Evolutionary conservation across 169 alveolate species (phyloP), one percentile per base, ranked within the genome.

Genomic region (Plasmodium reichenowi): DNA sequence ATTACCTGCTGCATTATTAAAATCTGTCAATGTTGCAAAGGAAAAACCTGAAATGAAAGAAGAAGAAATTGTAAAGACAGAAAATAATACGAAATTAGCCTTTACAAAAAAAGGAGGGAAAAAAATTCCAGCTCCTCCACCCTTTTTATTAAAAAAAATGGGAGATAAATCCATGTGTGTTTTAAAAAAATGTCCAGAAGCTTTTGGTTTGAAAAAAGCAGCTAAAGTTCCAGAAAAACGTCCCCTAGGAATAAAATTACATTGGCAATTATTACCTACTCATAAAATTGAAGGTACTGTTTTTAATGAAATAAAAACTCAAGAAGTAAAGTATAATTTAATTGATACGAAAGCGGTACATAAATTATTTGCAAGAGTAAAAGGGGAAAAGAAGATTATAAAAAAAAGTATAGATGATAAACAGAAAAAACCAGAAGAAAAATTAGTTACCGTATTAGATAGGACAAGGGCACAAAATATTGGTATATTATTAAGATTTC

Each of bases 401-500:
- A 80, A 71, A 72, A 70, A 58, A 58, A 43, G 32, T 50, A 50
- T 45, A 56, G 70, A 54, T 26, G 70, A 54, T 26, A 89, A 74
- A 50, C 59, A 52, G 47, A 70, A 85, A 85, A 89, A 85, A 17
- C 62, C 48, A 4, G 93, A 72, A 45, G 91, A 62, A 59, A 93
- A 93, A 91, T 52, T 86, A 63, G 58, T 80, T 48, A 90, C 93
- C 15, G 90, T 94, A 7, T 47, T 94, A 17, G 96, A 94, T 54
- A 72, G 93, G 54, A 92, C 78, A 58, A 60, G 96, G 13, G 96
- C 95, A 9, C 96, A 94, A 68, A 94, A 94, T 62, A 80, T 94
- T n/a, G 94, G 93, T 15, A 94, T 94, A 20, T 75, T 94, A 50
- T 73, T 94, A 43, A 86, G 96, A 60, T 94, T 94, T 74, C 88